phyloP scores from a whole-genome alignment of 306 rosid species.

The Vicia sativa region DNA sequence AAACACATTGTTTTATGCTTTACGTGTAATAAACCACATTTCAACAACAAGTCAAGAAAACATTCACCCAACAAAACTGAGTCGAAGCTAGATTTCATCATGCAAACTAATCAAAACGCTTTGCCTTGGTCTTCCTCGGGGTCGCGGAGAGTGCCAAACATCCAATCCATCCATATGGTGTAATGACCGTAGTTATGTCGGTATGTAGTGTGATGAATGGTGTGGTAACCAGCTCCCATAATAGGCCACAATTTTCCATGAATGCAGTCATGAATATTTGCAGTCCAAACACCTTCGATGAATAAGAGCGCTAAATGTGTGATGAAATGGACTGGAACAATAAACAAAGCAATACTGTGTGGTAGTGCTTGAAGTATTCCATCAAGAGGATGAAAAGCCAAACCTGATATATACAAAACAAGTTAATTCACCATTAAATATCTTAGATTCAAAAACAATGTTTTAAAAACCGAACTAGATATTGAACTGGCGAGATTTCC shows the following conservation, averaged over 20 bases:
- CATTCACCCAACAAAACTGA: not conserved
- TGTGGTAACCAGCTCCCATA: slow-evolving; percentile 99
- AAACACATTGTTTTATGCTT: slow-evolving; percentile 33
- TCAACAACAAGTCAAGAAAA: not conserved
- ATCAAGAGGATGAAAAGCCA: slow-evolving; percentile 94
- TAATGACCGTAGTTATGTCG: slow-evolving; percentile 93
- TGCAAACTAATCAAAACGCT: slow-evolving; percentile 42
- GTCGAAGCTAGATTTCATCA: not conserved
- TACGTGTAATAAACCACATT: slow-evolving; percentile 31
- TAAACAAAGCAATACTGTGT: slow-evolving; percentile 59
- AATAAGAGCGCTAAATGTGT: slow-evolving; percentile 67
- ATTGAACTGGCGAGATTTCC: not conserved
- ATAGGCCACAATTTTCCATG: slow-evolving; percentile 83
- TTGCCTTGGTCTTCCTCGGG: slow-evolving; percentile 61
- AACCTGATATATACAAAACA: slow-evolving; percentile 57
- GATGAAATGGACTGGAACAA: slow-evolving; percentile 76
- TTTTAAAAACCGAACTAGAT: not conserved
- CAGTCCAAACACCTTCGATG: slow-evolving; percentile 82
- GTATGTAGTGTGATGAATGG: slow-evolving; percentile 91
- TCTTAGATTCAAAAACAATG: not conserved
- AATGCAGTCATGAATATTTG: slow-evolving; percentile 90
- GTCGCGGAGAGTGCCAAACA: slow-evolving; percentile 86
- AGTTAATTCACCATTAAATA: not conserved
- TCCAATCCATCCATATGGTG: slow-evolving; percentile 96
- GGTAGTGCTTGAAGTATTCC: slow-evolving; percentile 95